A percentile compares a stretch with the other conserved stretches of the same genome.
Conservation (phyloP, 2,329 filamentous ascomycete genomes). For the Epichloe brachyelytri region DNA sequence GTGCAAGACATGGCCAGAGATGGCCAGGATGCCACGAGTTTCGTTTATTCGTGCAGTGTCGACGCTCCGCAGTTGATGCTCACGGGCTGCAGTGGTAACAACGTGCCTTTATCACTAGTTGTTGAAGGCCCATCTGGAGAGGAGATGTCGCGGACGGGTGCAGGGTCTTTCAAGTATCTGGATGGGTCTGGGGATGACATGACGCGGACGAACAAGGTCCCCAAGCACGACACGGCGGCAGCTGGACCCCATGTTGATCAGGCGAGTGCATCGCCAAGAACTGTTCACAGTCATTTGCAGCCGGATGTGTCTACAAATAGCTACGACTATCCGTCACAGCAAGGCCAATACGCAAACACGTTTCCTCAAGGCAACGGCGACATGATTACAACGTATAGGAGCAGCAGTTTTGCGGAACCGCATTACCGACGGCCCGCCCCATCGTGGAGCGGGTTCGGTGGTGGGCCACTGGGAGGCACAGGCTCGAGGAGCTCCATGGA, state of each 20-base stretch:
- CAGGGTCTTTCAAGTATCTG: slow-evolving; percentile 36
- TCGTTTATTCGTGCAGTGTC: slow-evolving; percentile 58
- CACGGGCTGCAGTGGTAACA: slow-evolving; percentile 36
- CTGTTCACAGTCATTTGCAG: slow-evolving; percentile 24
- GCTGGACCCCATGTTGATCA: slow-evolving; percentile 25
- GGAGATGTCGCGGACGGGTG: slow-evolving; percentile 36
- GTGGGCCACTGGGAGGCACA: slow-evolving; percentile 20
- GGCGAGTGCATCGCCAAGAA: slow-evolving; percentile 29
- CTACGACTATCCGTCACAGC: slow-evolving; percentile 33
- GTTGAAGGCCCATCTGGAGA: slow-evolving; percentile 40
- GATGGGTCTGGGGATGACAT: slow-evolving; percentile 34
- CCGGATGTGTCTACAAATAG: slow-evolving; percentile 29
- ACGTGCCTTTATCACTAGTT: slow-evolving; percentile 41
- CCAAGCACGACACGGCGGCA: slow-evolving; percentile 25
- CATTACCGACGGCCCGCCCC: slow-evolving; percentile 27
- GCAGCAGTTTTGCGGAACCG: slow-evolving; percentile 36
- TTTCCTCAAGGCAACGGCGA: slow-evolving; percentile 32
- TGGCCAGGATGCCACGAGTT: slow-evolving; percentile 44
- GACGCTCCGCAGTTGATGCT: slow-evolving; percentile 52
- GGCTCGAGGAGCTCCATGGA: slow-evolving; percentile 29
- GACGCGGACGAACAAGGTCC: slow-evolving; percentile 24
- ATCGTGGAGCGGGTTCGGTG: slow-evolving; percentile 30
- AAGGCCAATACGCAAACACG: slow-evolving; percentile 24
- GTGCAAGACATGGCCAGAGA: slow-evolving; percentile 48
- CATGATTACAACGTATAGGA: slow-evolving; percentile 45